These are phyloP conservation scores for Penicillium nucicola DNA, from an alignment of 495 filamentous ascomycete genomes.

Conservation along the genomic window DNA sequence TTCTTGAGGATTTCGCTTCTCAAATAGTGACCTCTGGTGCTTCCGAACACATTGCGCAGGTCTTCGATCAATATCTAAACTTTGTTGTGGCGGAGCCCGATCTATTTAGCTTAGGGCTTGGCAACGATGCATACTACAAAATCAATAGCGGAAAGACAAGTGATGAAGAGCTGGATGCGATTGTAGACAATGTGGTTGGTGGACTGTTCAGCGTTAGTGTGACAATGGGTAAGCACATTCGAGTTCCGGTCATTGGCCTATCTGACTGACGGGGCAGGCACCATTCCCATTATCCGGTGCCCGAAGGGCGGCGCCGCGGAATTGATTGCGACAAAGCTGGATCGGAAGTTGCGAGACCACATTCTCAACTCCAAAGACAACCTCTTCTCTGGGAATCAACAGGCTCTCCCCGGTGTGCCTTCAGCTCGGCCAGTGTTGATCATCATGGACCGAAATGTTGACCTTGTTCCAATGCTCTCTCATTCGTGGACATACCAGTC, in stretches of 20 bases:
- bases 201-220: constrained; percentile 95
- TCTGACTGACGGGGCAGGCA: constrained; percentile 42
- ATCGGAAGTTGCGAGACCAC: constrained; percentile 94
- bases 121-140: constrained; percentile 88
- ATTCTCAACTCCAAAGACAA: constrained; percentile 97
- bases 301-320: constrained; percentile 91
- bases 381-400: constrained; percentile 65
- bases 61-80: constrained; percentile 97
- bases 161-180: constrained; percentile 81
- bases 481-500: constrained; percentile 99
- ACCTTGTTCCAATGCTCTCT: constrained; percentile 96
- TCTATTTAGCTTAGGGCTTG: constrained; percentile 87
- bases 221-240: constrained; percentile 74
- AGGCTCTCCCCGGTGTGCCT: constrained; percentile 55
- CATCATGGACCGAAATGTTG: constrained; percentile 90
- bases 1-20: constrained; percentile 93
- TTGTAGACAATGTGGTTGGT: constrained; percentile 87
- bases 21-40: constrained; percentile 81
- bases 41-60: constrained; percentile 82
- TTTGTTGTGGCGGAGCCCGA: constrained; percentile 96
- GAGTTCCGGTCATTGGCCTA: neutral
- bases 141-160: constrained; percentile 90
- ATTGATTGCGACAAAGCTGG: constrained; percentile 88
- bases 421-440: constrained; percentile 79
- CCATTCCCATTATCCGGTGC: constrained; percentile 91